These are phyloP conservation scores for Chlorencoelia australis DNA, from an alignment of 2,329 filamentous ascomycete genomes.

Conservation along the genomic window DNA sequence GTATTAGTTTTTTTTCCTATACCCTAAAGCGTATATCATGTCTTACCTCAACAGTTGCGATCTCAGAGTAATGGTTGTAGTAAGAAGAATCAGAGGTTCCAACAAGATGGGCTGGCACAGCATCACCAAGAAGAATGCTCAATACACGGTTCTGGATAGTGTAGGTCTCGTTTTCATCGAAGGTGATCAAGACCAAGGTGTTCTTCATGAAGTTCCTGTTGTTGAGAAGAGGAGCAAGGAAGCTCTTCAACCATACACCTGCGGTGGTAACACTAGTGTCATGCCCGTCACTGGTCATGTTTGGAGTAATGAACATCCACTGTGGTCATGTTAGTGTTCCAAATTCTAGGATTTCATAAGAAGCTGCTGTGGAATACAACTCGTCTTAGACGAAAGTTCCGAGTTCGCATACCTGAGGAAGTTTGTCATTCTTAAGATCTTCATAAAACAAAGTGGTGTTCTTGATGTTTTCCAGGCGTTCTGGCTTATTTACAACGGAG, in stretches of 20 bases:
- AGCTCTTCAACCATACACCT: conserved; percentile 55
- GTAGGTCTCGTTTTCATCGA: conserved; percentile 71
- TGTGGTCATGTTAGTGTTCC: not conserved
- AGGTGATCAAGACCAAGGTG: conserved; percentile 67
- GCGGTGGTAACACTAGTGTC: conserved; percentile 62
- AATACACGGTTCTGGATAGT: conserved; percentile 57
- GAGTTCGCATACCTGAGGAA: conserved; percentile 49
- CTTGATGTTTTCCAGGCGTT: conserved; percentile 61
- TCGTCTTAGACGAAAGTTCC: not conserved
- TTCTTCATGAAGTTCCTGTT: conserved; percentile 65
- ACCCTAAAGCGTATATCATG: too few relatives aligned
- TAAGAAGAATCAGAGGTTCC: conserved; percentile 60
- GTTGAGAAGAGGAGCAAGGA: conserved; percentile 59
- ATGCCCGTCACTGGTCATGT: conserved; percentile 70
- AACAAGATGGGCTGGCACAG: conserved; percentile 52
- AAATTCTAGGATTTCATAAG: not conserved
- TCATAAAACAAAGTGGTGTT: conserved; percentile 60
- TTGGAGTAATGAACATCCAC: conserved; percentile 60
- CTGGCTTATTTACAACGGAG: conserved; percentile 46
- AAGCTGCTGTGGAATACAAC: too few relatives aligned
- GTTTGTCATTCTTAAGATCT: conserved; percentile 50
- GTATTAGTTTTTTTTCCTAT: too few relatives aligned
- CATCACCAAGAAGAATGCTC: conserved; percentile 62
- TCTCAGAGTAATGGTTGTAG: conserved; percentile 64
- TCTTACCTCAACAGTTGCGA: conserved; percentile 56